Conservation (phyloP, 208 protist species). For the Leishmania braziliensis region DNA sequence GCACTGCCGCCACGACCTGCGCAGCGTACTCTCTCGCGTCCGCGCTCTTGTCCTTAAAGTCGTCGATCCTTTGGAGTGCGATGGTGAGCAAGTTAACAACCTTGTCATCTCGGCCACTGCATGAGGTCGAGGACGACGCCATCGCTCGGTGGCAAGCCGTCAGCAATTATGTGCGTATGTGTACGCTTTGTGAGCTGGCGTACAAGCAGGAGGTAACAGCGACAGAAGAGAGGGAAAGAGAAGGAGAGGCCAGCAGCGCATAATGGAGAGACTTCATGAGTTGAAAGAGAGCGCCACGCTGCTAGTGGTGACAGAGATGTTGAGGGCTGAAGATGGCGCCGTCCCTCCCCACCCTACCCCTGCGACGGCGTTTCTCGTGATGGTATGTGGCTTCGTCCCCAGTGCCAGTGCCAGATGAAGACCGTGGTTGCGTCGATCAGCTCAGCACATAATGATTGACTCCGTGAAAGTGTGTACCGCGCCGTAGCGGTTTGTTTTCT, state of each 20-base stretch:
- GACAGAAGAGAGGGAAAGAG: background rate
- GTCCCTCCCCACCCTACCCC: background rate
- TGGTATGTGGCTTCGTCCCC: background rate
- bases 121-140: slow-evolving; percentile 4
- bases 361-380: background rate
- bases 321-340: background rate
- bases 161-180: background rate
- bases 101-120: slow-evolving; percentile 24
- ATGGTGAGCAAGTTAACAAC: slow-evolving; percentile 42
- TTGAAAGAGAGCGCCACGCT: background rate
- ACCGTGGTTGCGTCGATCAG: background rate
- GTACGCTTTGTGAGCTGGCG: background rate
- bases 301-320: background rate
- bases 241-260: background rate
- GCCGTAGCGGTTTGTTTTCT: background rate
- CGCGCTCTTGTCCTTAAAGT: slow-evolving; percentile 54
- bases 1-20: slow-evolving; percentile 45
- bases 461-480: background rate
- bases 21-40: slow-evolving; percentile 48
- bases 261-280: background rate
- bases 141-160: background rate
- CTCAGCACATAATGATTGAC: background rate
- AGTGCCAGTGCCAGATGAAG: background rate
- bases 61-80: slow-evolving; percentile 45
- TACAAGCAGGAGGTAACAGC: background rate